Conservation (phyloP, 345 rosid genomes). For the Pugionium cornutum region DNA sequence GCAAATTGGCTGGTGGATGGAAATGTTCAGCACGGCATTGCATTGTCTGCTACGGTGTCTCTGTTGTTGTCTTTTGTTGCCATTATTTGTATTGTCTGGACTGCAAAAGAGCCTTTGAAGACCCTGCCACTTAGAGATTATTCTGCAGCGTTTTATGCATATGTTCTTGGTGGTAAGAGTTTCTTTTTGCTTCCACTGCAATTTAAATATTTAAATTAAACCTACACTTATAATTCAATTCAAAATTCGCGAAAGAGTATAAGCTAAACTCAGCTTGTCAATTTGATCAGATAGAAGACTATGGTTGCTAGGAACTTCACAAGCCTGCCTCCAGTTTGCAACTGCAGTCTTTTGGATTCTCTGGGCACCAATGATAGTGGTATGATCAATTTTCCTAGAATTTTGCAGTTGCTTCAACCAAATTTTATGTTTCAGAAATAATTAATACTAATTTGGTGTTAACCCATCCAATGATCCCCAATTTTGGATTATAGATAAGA, state of each 20-base stretch:
- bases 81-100: conserved; percentile 48
- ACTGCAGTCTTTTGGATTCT: conserved; percentile 81
- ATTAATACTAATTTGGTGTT: too few relatives aligned
- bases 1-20: conserved; percentile 64
- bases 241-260: too few relatives aligned
- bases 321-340: conserved; percentile 85
- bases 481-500: too few relatives aligned
- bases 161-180: conserved; percentile 63
- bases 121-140: conserved; percentile 46
- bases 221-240: too few relatives aligned
- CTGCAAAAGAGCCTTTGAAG: conserved; percentile 55
- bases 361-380: conserved; percentile 97
- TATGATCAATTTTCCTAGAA: conserved; percentile 42
- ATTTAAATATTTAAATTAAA: too few relatives aligned
- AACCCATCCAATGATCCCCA: too few relatives aligned
- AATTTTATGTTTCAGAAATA: background rate
- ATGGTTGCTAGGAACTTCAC: conserved; percentile 73
- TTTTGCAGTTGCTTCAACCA: conserved; percentile 21
- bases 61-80: conserved; percentile 55
- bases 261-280: background rate
- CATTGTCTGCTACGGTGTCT: conserved; percentile 49
- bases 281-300: conserved; percentile 72
- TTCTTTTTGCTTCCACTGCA: background rate
- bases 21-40: conserved; percentile 47
- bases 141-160: conserved; percentile 48